Evolutionary conservation across 179 eudicot genomes (phyloP).

Genomic region (Silene coronaria): DNA sequence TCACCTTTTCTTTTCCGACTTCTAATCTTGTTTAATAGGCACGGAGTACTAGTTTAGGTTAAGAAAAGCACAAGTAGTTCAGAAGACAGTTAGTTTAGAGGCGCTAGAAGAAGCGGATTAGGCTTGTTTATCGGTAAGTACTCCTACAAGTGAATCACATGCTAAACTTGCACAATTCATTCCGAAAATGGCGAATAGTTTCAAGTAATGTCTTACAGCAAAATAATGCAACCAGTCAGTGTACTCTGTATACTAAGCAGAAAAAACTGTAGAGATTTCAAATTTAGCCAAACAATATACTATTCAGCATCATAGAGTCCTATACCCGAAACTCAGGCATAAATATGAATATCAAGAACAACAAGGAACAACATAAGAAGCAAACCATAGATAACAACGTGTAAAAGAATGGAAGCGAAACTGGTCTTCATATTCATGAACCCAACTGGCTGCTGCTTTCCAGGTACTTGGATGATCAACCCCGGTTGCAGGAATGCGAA

Average conservation of each 20-base stretch:
- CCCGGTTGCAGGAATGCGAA: slow-evolving; percentile 76
- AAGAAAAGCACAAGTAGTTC: too few relatives aligned
- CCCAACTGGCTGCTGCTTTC: slow-evolving; percentile 51
- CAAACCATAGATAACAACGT: slow-evolving; percentile 57
- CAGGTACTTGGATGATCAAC: slow-evolving; percentile 63
- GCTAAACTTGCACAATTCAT: neutral
- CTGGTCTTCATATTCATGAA: slow-evolving; percentile 80
- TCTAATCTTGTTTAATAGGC: too few relatives aligned
- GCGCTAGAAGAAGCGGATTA: neutral
- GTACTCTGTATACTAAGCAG: neutral
- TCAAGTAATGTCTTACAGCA: slow-evolving; percentile 1
- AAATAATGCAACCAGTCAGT: neutral
- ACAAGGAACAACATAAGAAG: slow-evolving; percentile 60
- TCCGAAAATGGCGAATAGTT: neutral
- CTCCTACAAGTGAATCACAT: neutral
- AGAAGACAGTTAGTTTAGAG: neutral
- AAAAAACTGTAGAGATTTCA: neutral
- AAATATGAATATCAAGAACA: slow-evolving; percentile 55
- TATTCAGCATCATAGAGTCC: neutral
- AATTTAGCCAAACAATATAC: neutral
- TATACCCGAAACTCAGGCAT: slow-evolving; percentile 30
- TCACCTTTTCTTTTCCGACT: too few relatives aligned
- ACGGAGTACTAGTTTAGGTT: too few relatives aligned
- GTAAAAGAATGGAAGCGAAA: slow-evolving; percentile 48
- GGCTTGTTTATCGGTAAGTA: neutral